phyloP scores from a whole-genome alignment of 1,284 basidiomycete species.

The Cutaneotrichosporon daszewskae region DNA sequence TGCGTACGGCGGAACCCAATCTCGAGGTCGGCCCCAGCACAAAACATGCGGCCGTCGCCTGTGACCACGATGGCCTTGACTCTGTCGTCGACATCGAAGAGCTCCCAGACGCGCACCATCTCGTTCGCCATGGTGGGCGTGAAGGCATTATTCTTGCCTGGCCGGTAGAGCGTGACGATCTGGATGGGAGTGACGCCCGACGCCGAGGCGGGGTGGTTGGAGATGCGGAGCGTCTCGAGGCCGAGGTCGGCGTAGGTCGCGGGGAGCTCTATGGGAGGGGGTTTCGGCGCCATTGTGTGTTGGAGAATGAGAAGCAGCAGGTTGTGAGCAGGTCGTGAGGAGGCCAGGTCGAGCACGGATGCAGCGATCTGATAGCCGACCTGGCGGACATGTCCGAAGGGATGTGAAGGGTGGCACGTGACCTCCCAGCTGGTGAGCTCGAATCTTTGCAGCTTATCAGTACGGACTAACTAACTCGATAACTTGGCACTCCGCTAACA shows the following conservation, averaged over 20 bases:
- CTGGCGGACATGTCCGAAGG: too few species aligned
- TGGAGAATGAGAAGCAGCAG: too few species aligned
- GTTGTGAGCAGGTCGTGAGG: too few species aligned
- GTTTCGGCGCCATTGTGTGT: too few species aligned
- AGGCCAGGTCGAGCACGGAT: too few species aligned
- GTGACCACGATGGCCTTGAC: slow-evolving; percentile 16
- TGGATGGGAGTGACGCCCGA: slow-evolving; percentile 19
- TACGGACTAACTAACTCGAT: too few species aligned
- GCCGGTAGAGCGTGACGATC: slow-evolving; percentile 18
- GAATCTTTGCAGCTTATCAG: too few species aligned
- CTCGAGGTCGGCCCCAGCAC: slow-evolving; percentile 17
- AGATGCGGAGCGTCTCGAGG: slow-evolving; percentile 5
- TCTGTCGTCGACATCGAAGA: slow-evolving; percentile 14
- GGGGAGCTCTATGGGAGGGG: too few species aligned
- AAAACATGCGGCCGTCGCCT: slow-evolving; percentile 17
- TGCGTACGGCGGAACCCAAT: slow-evolving; percentile 8
- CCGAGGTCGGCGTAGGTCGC: slow-evolving; percentile 6
- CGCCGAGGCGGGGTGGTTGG: slow-evolving; percentile 12
- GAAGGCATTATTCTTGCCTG: slow-evolving; percentile 15
- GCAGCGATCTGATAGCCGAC: too few species aligned
- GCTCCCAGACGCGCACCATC: slow-evolving; percentile 7
- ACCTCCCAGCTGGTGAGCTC: too few species aligned
- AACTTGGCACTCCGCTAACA: too few species aligned
- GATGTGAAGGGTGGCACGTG: too few species aligned
- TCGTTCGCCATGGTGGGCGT: slow-evolving; percentile 14